Percentiles rank a stretch among this genome's conserved stretches.
phyloP scores from a whole-genome alignment of 768 basidiomycete genomes.

The Pisolithus orientalis region DNA sequence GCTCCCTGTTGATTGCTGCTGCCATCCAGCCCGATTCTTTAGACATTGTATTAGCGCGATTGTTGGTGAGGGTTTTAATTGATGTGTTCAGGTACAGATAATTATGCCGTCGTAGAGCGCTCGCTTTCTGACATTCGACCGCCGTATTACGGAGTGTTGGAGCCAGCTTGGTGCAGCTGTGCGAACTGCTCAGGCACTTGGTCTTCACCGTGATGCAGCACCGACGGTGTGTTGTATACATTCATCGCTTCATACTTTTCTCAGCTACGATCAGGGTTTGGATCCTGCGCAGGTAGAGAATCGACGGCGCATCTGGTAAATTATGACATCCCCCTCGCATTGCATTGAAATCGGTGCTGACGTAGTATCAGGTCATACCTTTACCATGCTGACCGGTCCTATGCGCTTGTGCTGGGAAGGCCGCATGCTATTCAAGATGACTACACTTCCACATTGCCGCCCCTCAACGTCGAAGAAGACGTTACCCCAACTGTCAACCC shows the following conservation, averaged over 20 bases:
- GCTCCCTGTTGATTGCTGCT: slow-evolving; percentile 84
- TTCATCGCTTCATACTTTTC: slow-evolving; percentile 1
- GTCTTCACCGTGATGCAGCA: slow-evolving; percentile 84
- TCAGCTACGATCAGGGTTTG: slow-evolving; percentile 44
- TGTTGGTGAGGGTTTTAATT: slow-evolving; percentile 44
- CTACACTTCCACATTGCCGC: slow-evolving; percentile 77
- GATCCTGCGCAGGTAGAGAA: slow-evolving; percentile 79
- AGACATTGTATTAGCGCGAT: slow-evolving; percentile 87
- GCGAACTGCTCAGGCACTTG: slow-evolving; percentile 88
- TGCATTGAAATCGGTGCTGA: slow-evolving; percentile 2
- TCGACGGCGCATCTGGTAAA: slow-evolving; percentile 81
- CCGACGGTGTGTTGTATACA: slow-evolving; percentile 53
- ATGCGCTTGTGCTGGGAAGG: slow-evolving; percentile 85
- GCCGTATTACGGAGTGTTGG: slow-evolving; percentile 93
- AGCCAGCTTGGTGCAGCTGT: slow-evolving; percentile 92
- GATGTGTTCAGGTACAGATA: slow-evolving; percentile 1
- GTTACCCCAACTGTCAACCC: slow-evolving; percentile 37
- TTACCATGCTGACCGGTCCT: slow-evolving; percentile 91
- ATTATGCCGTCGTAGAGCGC: slow-evolving; percentile 48
- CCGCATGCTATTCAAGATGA: slow-evolving; percentile 87
- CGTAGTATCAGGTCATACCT: slow-evolving; percentile 62
- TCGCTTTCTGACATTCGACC: slow-evolving; percentile 63
- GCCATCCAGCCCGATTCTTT: slow-evolving; percentile 91
- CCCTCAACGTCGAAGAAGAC: slow-evolving; percentile 67
- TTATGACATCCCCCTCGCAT: neutral